phyloP scores from a whole-genome alignment of 179 eudicot species.

The Camellia oleifera region DNA sequence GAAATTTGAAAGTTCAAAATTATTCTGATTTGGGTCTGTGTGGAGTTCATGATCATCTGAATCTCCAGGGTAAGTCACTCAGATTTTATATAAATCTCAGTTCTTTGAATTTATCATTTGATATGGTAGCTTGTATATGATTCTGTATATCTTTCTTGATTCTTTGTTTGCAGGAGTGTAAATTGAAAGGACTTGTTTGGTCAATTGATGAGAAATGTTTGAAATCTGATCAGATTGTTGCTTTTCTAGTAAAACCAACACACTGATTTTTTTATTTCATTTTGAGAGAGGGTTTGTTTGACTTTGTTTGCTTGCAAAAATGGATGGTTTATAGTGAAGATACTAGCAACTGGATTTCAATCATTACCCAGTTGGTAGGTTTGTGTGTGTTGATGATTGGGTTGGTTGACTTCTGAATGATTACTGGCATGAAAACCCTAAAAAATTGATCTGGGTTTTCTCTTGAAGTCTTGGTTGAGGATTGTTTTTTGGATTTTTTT shows the following conservation, averaged over 20 bases:
- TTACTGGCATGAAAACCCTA: not conserved
- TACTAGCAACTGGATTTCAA: not conserved
- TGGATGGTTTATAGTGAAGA: not conserved
- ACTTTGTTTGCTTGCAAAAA: not conserved
- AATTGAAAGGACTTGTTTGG: not conserved
- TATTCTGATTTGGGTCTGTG: slow-evolving; percentile 6
- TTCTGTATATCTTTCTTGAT: not conserved
- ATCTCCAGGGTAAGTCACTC: slow-evolving; percentile 10
- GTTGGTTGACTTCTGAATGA: not conserved
- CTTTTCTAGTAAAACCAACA: not conserved
- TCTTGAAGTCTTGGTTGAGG: slow-evolving; percentile 6
- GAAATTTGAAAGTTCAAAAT: not conserved
- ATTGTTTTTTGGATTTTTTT: not conserved
- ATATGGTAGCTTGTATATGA: not conserved
- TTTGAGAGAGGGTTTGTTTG: not conserved
- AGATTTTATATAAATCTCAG: not conserved
- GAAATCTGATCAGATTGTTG: not conserved
- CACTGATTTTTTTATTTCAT: slow-evolving; percentile 5
- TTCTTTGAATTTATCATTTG: not conserved
- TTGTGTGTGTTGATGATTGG: not conserved
- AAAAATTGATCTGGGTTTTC: not conserved
- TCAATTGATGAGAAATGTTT: not conserved
- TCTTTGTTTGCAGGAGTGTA: slow-evolving; percentile 6
- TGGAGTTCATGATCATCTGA: slow-evolving; percentile 7
- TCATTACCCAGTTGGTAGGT: not conserved